phyloP scores from a whole-genome alignment of 345 rosid species.

The Cardamine chenopodiifolia region DNA sequence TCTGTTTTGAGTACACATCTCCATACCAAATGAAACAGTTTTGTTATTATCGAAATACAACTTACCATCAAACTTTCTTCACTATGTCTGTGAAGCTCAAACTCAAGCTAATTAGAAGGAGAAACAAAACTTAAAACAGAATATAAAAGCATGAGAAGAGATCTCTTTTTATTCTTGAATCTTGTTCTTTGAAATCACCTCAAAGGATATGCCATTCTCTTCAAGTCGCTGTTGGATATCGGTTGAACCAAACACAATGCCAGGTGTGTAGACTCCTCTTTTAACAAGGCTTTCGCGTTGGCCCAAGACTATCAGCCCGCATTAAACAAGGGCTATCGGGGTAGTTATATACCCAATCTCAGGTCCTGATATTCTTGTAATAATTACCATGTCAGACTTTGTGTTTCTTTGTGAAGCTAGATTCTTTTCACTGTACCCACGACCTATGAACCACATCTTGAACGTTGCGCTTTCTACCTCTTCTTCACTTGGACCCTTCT shows the following conservation, averaged over 20 bases:
- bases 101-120: background rate
- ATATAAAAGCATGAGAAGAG: constrained; percentile 20
- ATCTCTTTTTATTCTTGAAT: constrained; percentile 35
- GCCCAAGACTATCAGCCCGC: constrained; percentile 63
- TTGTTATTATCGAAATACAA: constrained; percentile 3
- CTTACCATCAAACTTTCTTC: constrained; percentile 18
- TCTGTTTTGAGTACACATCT: constrained; percentile 18
- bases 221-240: constrained; percentile 71
- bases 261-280: constrained; percentile 81
- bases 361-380: constrained; percentile 81
- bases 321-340: constrained; percentile 67
- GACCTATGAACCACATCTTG: constrained; percentile 89
- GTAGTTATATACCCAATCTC: constrained; percentile 85
- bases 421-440: constrained; percentile 61
- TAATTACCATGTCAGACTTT: constrained; percentile 66
- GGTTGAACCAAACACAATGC: constrained; percentile 75
- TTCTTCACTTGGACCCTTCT: constrained; percentile 81
- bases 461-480: constrained; percentile 79
- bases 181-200: constrained; percentile 59
- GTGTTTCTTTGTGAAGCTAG: constrained; percentile 47
- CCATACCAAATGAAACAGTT: background rate
- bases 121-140: constrained; percentile 21
- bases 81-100: background rate
- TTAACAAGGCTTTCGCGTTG: constrained; percentile 62
- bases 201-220: constrained; percentile 79